phyloP scores from a whole-genome alignment of 2,329 filamentous ascomycete genomes.

The Alternaria brassicicola region DNA sequence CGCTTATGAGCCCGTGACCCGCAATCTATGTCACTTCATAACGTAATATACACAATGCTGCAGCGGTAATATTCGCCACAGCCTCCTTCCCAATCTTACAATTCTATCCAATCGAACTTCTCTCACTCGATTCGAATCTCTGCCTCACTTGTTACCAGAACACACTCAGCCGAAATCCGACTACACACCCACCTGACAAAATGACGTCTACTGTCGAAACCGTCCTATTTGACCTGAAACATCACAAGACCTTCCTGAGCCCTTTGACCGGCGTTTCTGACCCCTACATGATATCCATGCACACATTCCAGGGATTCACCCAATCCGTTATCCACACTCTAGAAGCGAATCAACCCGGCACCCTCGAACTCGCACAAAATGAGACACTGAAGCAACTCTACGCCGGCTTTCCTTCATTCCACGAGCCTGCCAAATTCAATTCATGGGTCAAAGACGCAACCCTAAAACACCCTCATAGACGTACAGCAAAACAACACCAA shows the following conservation, averaged over 20 bases:
- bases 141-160: not conserved
- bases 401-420: not conserved
- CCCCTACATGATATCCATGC: constrained; percentile 5
- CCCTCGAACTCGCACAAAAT: not conserved
- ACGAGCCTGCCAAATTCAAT: not conserved
- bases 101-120: not conserved
- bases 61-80: not conserved
- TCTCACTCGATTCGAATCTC: not conserved
- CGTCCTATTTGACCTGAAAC: not conserved
- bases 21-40: not conserved
- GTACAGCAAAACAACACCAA: constrained; percentile 3
- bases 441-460: constrained; percentile 11
- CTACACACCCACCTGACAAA: not conserved
- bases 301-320: constrained; percentile 8
- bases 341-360: not conserved
- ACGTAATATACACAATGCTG: not conserved
- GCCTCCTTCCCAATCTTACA: no score
- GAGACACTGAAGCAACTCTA: not conserved
- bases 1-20: not conserved
- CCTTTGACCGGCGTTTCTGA: not conserved
- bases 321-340: not conserved
- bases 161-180: not conserved
- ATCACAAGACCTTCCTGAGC: not conserved
- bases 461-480: constrained; percentile 12
- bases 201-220: not conserved